These are phyloP conservation scores for Claviceps arundinis DNA, from an alignment of 2,329 filamentous ascomycete species.

Conservation along the genomic window DNA sequence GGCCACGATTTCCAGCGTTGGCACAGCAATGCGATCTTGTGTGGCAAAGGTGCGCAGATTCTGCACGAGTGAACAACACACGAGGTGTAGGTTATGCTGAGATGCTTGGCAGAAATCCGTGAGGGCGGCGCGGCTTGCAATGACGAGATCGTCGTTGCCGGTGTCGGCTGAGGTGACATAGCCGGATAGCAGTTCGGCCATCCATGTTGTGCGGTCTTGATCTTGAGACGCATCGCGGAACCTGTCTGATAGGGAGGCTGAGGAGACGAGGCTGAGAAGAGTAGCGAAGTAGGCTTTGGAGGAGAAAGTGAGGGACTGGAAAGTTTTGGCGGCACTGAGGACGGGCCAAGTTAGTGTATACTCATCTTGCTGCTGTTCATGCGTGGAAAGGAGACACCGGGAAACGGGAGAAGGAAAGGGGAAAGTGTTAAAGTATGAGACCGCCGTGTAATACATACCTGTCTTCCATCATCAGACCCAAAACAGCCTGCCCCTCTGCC, in stretches of 20 bases:
- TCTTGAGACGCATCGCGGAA: constrained; percentile 20
- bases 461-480: constrained; percentile 30
- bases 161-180: constrained; percentile 61
- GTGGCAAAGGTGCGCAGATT: constrained; percentile 40
- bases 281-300: constrained; percentile 45
- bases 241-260: constrained; percentile 21
- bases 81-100: constrained; percentile 24
- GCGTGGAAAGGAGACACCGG: neutral
- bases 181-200: constrained; percentile 47
- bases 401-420: neutral
- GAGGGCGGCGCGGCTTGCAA: constrained; percentile 53
- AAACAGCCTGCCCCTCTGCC: constrained; percentile 44
- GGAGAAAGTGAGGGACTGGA: constrained; percentile 36
- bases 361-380: neutral
- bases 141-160: constrained; percentile 63
- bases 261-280: constrained; percentile 34
- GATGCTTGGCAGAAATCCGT: constrained; percentile 36
- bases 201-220: constrained; percentile 24
- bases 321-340: constrained; percentile 20
- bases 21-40: constrained; percentile 59
- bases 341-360: constrained; percentile 7
- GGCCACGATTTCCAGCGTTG: constrained; percentile 61
- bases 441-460: constrained; percentile 25
- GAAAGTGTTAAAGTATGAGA: too few relatives aligned
- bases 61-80: constrained; percentile 37